Conservation (phyloP, 108 stramenopile genomes). For the Skeletonema menzelii region DNA sequence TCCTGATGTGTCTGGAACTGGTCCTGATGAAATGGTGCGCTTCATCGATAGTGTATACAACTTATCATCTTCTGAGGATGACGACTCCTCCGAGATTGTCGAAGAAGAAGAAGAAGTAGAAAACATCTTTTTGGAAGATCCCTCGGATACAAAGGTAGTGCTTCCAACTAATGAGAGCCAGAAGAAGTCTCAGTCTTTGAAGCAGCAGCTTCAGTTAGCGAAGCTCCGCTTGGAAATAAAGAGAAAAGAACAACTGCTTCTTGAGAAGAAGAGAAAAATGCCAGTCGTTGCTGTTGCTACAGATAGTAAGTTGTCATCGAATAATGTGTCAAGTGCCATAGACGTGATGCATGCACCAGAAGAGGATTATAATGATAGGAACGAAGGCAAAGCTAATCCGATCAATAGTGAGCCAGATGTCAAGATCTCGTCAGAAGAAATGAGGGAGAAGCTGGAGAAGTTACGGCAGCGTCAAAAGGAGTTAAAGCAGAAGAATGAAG, state of each 20-base stretch:
- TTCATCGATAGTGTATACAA: constrained; percentile 33
- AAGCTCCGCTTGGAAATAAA: constrained; percentile 39
- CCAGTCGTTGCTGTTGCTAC: not conserved
- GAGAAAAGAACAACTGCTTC: constrained; percentile 28
- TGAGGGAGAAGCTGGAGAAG: constrained; percentile 16
- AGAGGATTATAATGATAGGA: not conserved
- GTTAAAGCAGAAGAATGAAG: constrained; percentile 38
- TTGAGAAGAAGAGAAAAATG: constrained; percentile 1
- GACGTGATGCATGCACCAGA: not conserved
- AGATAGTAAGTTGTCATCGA: not conserved
- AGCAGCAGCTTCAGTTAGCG: constrained; percentile 42
- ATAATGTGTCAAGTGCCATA: not conserved
- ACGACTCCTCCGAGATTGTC: not conserved
- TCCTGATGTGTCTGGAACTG: constrained; percentile 10
- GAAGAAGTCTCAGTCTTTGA: constrained; percentile 31
- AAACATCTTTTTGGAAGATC: not conserved
- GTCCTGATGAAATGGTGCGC: constrained; percentile 25
- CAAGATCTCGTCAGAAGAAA: not conserved
- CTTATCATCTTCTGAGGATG: constrained; percentile 10
- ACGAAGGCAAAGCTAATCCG: not conserved
- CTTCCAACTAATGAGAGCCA: constrained; percentile 9
- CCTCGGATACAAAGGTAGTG: not conserved
- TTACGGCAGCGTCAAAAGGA: constrained; percentile 36
- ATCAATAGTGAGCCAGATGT: not conserved
- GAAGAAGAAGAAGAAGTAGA: not conserved